These are phyloP conservation scores for Lodderomyces jiufengensis DNA, from an alignment of 1,139 yeast genomes.

Conservation along the genomic window DNA sequence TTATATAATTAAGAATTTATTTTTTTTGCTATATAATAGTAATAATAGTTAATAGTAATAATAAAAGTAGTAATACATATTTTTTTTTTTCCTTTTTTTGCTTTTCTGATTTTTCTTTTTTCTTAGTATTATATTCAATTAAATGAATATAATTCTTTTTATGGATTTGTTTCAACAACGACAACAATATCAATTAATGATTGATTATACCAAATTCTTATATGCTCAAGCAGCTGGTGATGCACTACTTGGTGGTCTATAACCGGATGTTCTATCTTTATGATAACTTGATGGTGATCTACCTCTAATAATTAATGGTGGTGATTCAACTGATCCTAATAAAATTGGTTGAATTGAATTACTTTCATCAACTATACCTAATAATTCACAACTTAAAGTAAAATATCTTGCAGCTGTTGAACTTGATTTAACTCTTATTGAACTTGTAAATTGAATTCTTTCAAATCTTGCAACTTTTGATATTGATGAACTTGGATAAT, in stretches of 20 bases:
- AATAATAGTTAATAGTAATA: too few species aligned
- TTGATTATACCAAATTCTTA: too few species aligned
- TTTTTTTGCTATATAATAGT: too few species aligned
- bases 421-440: constrained; percentile 53
- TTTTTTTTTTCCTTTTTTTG: too few species aligned
- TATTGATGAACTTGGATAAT: constrained; percentile 48
- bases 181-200: too few species aligned
- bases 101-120: too few species aligned
- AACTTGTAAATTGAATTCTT: constrained; percentile 63
- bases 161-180: too few species aligned
- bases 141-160: too few species aligned
- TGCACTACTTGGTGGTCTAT: constrained; percentile 19
- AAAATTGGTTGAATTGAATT: constrained; percentile 38
- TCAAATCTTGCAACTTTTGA: constrained; percentile 65
- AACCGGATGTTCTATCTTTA: constrained; percentile 38
- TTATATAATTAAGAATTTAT: too few species aligned
- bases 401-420: constrained; percentile 46
- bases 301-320: constrained; percentile 64
- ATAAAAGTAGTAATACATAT: too few species aligned
- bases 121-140: too few species aligned
- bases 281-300: constrained; percentile 65
- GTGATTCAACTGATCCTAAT: constrained; percentile 48
- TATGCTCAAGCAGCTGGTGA: too few species aligned
- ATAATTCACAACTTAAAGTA: constrained; percentile 51
- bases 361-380: constrained; percentile 44